Base-by-base conservation (phyloP, 805 yeast species). In the Starmerella roubikii region DNA sequence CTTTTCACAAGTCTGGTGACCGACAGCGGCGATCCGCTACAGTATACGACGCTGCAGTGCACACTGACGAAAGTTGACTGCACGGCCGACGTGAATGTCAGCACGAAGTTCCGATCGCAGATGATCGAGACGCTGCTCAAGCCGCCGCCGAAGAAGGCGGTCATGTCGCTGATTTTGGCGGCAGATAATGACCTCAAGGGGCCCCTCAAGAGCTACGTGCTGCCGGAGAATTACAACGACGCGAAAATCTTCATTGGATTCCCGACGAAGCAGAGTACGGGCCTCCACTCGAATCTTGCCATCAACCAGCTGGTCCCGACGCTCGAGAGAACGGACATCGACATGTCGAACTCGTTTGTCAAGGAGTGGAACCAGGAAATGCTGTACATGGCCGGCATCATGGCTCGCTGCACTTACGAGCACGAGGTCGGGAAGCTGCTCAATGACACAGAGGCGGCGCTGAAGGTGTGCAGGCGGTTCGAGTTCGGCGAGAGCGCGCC, bases 321-420 rank as follows among this genome's bases (percentile, higher is more conserved):
- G 2, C 60, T 62, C 65, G 67, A 62, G 39, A 53, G 67, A 5
- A 61, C 66, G 0, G 64, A 64, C 1, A 54, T 61, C 1, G 67
- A 62, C 44, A 59, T 62, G 56, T 59, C 66, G 4, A 61, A 62
- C 37, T 50, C 55, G 7, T 54, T 51, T 37, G 66, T 62, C 18
- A 59, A 57, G 38, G 63, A 58, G 37, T 62, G 67, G 67, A 62
- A 62, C 43, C 42, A 51, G 23, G 55, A 60, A 35, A 51, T 62
- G 57, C 53, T 62, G 19, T 57, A 53, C 32, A 54, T 58, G 55
- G 59, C 61, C 4, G 67, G 67, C 2, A 45, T 59, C 3, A 37
- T 62, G 39, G 47, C 57, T 7, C 49, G 66, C 3, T 54, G 54
- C 13, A 54, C 57, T 1, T 62, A 57, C 35, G 65, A 60, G 27